Conservation (phyloP, 73 alveolate species). For the Paramecium primaurelia region DNA sequence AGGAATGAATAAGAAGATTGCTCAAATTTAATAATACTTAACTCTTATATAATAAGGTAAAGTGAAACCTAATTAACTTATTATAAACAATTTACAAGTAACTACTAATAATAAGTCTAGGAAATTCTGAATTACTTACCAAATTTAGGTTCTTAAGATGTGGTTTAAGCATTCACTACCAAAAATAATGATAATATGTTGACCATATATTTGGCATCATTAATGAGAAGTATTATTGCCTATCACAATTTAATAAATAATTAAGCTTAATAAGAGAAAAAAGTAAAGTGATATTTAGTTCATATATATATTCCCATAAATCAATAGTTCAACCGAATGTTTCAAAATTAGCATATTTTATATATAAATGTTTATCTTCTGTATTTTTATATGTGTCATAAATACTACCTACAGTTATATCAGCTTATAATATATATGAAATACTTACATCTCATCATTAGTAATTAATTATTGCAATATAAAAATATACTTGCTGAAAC, state of each 20-base stretch:
- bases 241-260: conserved; percentile 81
- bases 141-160: conserved; percentile 63
- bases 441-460: not conserved
- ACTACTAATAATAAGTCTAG: conserved; percentile 64
- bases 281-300: not conserved
- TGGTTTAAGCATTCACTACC: conserved; percentile 65
- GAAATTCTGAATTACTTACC: conserved; percentile 82
- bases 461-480: not conserved
- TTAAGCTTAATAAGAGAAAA: not conserved
- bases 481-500: not conserved
- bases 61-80: conserved; percentile 50
- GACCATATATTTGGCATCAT: conserved; percentile 69
- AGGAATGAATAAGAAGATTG: conserved; percentile 55
- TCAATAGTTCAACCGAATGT: not conserved
- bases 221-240: conserved; percentile 73
- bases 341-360: not conserved
- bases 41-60: conserved; percentile 12
- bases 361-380: not conserved
- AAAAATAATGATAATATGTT: conserved; percentile 82
- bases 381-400: not conserved
- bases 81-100: conserved; percentile 64
- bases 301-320: not conserved
- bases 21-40: conserved; percentile 40
- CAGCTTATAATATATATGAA: not conserved
- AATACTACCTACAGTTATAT: not conserved